Conservation (phyloP, 306 rosid species). For the Cicer cuneatum region DNA sequence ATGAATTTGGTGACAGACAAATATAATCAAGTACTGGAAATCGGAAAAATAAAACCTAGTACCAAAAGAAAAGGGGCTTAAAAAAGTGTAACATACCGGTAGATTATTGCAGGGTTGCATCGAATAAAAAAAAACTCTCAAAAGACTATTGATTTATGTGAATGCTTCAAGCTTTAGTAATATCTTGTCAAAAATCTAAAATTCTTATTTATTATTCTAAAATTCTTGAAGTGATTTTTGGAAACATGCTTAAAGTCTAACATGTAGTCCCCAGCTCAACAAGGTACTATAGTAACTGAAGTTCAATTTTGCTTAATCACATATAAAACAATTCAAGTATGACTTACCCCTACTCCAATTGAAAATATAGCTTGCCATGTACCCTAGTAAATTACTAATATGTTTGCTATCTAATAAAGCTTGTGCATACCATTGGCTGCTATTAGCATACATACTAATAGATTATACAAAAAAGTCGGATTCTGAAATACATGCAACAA, state of each 20-base stretch:
- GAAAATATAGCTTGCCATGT: slow-evolving; percentile 17
- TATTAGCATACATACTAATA: slow-evolving; percentile 4
- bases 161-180: background rate
- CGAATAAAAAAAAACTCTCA: background rate
- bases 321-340: background rate
- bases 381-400: background rate
- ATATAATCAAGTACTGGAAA: background rate
- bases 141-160: background rate
- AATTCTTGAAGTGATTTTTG: background rate
- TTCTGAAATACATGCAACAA: background rate
- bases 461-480: slow-evolving; percentile 2
- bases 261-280: slow-evolving; percentile 1
- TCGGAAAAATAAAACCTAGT: background rate
- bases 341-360: slow-evolving; percentile 1
- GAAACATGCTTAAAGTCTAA: slow-evolving; percentile 3
- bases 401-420: slow-evolving; percentile 26
- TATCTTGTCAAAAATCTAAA: slow-evolving; percentile 5
- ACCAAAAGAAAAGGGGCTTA: background rate
- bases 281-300: slow-evolving; percentile 10
- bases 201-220: background rate
- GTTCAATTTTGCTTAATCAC: slow-evolving; percentile 5
- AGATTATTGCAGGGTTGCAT: slow-evolving; percentile 2
- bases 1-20: background rate
- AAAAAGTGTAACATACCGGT: slow-evolving; percentile 10
- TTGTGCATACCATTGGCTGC: slow-evolving; percentile 29